phyloP scores from a whole-genome alignment of 176 grass and related monocot genomes.

The Phragmites australis region DNA sequence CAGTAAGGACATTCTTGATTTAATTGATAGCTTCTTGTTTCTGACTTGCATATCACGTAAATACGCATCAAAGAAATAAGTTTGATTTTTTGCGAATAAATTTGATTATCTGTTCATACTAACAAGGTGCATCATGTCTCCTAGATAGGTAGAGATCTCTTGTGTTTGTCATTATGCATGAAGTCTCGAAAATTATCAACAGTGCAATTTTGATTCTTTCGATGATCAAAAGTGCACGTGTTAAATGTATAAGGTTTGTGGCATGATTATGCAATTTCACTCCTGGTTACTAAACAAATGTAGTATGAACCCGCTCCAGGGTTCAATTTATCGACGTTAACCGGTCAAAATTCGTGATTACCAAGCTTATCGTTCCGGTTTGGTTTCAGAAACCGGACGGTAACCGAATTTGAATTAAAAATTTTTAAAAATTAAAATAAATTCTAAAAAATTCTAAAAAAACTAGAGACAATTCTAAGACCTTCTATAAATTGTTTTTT shows the following conservation, averaged over 20 bases:
- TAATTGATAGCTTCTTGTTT: neutral
- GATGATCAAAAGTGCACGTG: neutral
- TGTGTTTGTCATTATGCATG: neutral
- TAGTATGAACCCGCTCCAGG: neutral
- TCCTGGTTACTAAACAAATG: neutral
- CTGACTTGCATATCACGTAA: neutral
- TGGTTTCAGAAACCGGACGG: no score
- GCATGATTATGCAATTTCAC: neutral
- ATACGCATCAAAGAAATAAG: slow-evolving; percentile 11
- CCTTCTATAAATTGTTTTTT: no score
- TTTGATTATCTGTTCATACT: neutral
- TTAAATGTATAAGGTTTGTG: neutral
- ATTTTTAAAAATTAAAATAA: no score
- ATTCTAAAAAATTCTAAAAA: no score
- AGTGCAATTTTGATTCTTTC: neutral
- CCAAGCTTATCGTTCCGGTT: no score
- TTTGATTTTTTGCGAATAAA: neutral
- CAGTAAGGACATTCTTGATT: neutral
- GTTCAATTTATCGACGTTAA: no score
- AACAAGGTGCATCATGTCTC: neutral
- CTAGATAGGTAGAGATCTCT: neutral
- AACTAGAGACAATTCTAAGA: no score
- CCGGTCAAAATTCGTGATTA: no score
- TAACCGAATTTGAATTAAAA: no score
- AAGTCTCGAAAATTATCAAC: neutral